A percentile compares a stretch with the other conserved stretches of the same genome.
These are phyloP conservation scores for Colletotrichum melonis DNA, from an alignment of 2,329 filamentous ascomycete species.

Conservation along the genomic window DNA sequence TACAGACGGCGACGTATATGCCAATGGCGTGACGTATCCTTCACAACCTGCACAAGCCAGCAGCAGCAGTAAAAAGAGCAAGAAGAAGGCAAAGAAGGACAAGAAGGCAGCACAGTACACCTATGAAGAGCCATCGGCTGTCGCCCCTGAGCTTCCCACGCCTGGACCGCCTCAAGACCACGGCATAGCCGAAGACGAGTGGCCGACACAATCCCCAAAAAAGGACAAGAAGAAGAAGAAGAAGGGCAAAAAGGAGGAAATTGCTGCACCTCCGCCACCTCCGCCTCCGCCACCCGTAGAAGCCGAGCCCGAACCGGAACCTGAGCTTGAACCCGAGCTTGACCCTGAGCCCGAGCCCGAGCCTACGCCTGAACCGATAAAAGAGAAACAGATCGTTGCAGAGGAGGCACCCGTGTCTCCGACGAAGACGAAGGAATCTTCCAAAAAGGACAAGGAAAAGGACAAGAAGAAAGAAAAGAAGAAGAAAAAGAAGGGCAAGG, in stretches of 20 bases:
- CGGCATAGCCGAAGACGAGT: conserved; percentile 29
- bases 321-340: conserved; percentile 7
- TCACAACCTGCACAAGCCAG: conserved; percentile 17
- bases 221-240: conserved; percentile 35
- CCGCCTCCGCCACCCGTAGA: conserved; percentile 11
- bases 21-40: conserved; percentile 26
- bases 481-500: conserved; percentile 36
- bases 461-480: conserved; percentile 35
- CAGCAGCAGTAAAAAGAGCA: conserved; percentile 29
- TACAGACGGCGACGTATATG: conserved; percentile 29
- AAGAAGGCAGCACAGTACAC: conserved; percentile 17
- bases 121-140: neutral
- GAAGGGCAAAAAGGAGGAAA: conserved; percentile 26
- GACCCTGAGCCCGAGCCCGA: neutral
- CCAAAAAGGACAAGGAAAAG: conserved; percentile 31
- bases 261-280: neutral
- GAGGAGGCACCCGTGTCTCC: conserved; percentile 6
- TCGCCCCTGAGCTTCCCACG: neutral
- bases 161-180: conserved; percentile 14
- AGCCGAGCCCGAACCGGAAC: conserved; percentile 3
- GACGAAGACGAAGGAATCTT: conserved; percentile 17
- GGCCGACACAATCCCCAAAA: conserved; percentile 21
- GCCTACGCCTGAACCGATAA: conserved; percentile 2
- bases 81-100: conserved; percentile 39
- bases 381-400: neutral